Conservation (phyloP, 2,329 filamentous ascomycete species). For the Volutella citrinella region DNA sequence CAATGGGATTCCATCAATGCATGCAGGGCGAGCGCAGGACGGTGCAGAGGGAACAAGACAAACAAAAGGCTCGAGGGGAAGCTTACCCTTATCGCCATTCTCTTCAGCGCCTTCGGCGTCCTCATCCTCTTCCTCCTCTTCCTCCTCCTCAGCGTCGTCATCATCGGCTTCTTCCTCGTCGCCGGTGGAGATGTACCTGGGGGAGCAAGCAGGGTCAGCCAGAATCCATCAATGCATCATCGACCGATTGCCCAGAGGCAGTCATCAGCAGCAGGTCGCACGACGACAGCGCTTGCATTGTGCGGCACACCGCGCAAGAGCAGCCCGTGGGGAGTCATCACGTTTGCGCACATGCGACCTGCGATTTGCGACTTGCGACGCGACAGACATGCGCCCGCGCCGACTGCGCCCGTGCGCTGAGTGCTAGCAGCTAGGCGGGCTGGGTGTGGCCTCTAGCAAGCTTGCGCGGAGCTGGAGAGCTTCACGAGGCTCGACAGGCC, state of each 20-base stretch:
- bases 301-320: background rate
- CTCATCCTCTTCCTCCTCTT: conserved; percentile 35
- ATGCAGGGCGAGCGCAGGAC: background rate
- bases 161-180: conserved; percentile 41
- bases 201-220: conserved; percentile 13
- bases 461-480: too few species aligned
- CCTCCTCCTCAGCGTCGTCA: conserved; percentile 39
- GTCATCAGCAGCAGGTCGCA: background rate
- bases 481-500: background rate
- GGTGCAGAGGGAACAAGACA: too few species aligned
- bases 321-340: background rate
- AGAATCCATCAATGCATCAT: conserved; percentile 6
- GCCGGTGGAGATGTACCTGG: conserved; percentile 35
- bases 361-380: background rate
- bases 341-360: background rate
- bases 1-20: background rate
- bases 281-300: background rate
- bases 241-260: background rate
- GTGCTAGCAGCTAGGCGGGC: too few species aligned
- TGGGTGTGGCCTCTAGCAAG: too few species aligned
- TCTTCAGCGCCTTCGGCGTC: conserved; percentile 32
- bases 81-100: conserved; percentile 35
- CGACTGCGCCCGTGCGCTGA: background rate
- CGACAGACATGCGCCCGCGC: background rate
- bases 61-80: conserved; percentile 12